phyloP scores from a whole-genome alignment of 768 basidiomycete species.

The Punctularia strigosozonata region DNA sequence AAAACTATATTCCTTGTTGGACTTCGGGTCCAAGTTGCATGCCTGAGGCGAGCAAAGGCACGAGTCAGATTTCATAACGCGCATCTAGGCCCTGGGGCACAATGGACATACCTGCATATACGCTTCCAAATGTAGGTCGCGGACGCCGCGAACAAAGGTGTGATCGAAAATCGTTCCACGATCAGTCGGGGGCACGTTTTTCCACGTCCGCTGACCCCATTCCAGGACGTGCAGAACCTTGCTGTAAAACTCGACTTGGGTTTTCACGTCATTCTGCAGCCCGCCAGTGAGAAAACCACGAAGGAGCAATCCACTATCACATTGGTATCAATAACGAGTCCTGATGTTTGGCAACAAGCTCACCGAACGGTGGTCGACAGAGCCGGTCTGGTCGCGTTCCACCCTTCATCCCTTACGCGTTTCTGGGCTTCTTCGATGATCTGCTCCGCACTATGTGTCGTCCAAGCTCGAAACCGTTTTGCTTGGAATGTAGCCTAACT shows the following conservation, averaged over 20 bases:
- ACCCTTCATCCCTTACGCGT: slow-evolving; percentile 13
- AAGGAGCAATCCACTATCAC: slow-evolving; percentile 13
- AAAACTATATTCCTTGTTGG: slow-evolving; percentile 6
- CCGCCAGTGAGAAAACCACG: slow-evolving; percentile 5
- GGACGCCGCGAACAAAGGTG: slow-evolving; percentile 31
- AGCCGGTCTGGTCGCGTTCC: slow-evolving; percentile 20
- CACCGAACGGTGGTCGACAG: slow-evolving; percentile 27
- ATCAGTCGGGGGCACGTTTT: slow-evolving; percentile 23
- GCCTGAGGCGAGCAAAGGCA: not conserved
- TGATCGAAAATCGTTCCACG: slow-evolving; percentile 30
- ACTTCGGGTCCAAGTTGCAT: slow-evolving; percentile 1
- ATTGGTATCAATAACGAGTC: not conserved
- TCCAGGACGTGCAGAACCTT: slow-evolving; percentile 27
- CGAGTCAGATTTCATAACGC: not conserved
- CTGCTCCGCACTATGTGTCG: slow-evolving; percentile 5
- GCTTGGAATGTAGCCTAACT: too few species aligned
- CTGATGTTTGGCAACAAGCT: not conserved
- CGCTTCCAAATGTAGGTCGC: slow-evolving; percentile 19
- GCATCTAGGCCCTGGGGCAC: not conserved
- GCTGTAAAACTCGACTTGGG: slow-evolving; percentile 23
- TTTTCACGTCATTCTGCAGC: slow-evolving; percentile 8
- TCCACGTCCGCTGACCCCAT: slow-evolving; percentile 29
- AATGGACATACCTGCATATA: slow-evolving; percentile 16
- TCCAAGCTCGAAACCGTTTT: slow-evolving; percentile 15
- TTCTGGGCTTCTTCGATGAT: slow-evolving; percentile 14